Evolutionary conservation across 2,329 filamentous ascomycete genomes (phyloP).

Genomic region (Xylariaceae sp.): DNA sequence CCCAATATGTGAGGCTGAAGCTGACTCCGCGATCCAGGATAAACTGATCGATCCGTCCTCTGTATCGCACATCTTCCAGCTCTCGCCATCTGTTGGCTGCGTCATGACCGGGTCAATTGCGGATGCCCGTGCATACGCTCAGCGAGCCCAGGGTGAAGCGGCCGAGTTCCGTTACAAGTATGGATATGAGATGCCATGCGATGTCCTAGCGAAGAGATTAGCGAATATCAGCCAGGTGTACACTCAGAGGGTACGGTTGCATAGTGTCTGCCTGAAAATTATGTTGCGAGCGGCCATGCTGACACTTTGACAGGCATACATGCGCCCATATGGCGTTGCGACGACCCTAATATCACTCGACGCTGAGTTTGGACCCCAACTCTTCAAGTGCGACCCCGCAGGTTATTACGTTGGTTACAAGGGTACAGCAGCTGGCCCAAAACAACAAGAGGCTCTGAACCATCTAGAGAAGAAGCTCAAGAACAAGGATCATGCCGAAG

Average conservation of each 20-base stretch:
- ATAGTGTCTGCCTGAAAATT: constrained; percentile 2
- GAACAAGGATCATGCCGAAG: constrained; percentile 94
- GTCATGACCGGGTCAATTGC: constrained; percentile 99
- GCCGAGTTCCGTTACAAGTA: constrained; percentile 99
- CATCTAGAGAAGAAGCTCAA: constrained; percentile 99
- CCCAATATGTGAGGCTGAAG: constrained; percentile 31
- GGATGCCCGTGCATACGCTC: constrained; percentile 91
- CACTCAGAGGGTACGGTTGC: constrained; percentile 79
- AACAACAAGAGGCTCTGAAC: constrained; percentile 98
- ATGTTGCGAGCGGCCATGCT: constrained; percentile 20
- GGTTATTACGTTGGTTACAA: constrained; percentile 99
- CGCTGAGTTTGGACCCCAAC: constrained; percentile 87
- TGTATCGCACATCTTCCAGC: constrained; percentile 95
- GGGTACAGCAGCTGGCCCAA: constrained; percentile 94
- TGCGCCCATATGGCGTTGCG: constrained; percentile 95
- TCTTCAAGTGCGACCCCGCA: constrained; percentile 98
- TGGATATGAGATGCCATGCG: constrained; percentile 99
- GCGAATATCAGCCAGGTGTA: constrained; percentile 99
- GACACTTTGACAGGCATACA: constrained; percentile 73
- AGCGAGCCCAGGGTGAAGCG: constrained; percentile 91
- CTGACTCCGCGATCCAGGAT: constrained; percentile 67
- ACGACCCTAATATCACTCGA: constrained; percentile 95
- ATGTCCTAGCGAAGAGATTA: constrained; percentile 93
- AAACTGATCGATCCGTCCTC: constrained; percentile 98
- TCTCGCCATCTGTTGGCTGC: constrained; percentile 94